Conservation (phyloP, 257 asterid species). For the Jacaranda mimosifolia region DNA sequence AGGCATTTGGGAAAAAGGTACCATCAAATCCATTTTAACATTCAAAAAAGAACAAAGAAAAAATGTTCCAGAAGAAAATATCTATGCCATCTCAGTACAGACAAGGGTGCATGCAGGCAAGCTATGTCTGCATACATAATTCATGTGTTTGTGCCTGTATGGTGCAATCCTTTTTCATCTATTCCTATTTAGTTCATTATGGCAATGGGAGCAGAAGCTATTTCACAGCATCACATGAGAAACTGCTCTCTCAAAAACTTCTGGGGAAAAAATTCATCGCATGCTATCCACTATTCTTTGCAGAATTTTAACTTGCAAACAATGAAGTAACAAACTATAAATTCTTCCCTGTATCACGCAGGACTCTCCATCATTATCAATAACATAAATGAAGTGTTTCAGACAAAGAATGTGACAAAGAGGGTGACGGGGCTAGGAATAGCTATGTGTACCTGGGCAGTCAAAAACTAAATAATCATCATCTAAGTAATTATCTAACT, state of each 20-base stretch:
- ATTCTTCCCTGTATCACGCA: not conserved
- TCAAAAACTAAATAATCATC: slow-evolving; percentile 95
- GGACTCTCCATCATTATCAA: slow-evolving; percentile 15
- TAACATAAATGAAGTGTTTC: slow-evolving; percentile 11
- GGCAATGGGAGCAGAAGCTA: not conserved
- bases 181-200: not conserved
- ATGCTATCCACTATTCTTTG: not conserved
- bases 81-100: not conserved
- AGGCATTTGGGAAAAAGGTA: not conserved
- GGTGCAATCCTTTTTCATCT: not conserved
- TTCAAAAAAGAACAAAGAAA: not conserved
- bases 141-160: not conserved
- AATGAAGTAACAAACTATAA: not conserved
- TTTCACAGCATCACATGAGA: not conserved
- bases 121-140: slow-evolving; percentile 3
- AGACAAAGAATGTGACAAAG: not conserved
- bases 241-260: not conserved
- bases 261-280: not conserved
- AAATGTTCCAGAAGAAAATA: not conserved
- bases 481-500: slow-evolving; percentile 88
- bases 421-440: not conserved
- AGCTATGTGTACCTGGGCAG: slow-evolving; percentile 79
- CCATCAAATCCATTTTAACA: not conserved
- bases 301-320: not conserved
- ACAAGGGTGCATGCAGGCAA: not conserved